These are phyloP conservation scores for Isoetes taiwanensis DNA, from an alignment of 75 land plant genomes.

Conservation along the genomic window DNA sequence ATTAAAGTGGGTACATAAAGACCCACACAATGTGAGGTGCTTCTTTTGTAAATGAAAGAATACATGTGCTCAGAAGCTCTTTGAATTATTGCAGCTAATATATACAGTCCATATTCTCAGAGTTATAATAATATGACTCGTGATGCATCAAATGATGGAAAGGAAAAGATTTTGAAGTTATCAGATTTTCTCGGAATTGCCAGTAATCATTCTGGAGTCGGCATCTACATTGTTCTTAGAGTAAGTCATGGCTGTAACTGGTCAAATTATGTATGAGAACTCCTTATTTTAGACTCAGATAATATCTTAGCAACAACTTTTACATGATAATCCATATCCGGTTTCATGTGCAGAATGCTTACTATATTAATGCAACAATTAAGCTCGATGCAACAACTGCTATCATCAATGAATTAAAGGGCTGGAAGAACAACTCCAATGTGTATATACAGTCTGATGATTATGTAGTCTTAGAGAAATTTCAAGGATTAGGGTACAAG, in stretches of 20 bases:
- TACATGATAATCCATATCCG: not conserved
- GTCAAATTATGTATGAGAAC: too few relatives aligned
- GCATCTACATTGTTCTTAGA: slow-evolving; percentile 55
- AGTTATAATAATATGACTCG: slow-evolving; percentile 15
- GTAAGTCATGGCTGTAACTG: slow-evolving; percentile 27
- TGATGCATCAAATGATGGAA: slow-evolving; percentile 40
- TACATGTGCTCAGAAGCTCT: not conserved
- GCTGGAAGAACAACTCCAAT: slow-evolving; percentile 31
- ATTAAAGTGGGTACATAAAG: not conserved
- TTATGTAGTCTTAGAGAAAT: slow-evolving; percentile 37
- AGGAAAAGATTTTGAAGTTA: slow-evolving; percentile 43
- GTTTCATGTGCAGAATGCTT: slow-evolving; percentile 35
- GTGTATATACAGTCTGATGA: slow-evolving; percentile 49
- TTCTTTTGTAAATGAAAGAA: not conserved
- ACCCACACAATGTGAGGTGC: not conserved
- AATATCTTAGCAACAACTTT: not conserved
- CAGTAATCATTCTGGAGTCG: slow-evolving; percentile 42
- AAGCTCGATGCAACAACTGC: slow-evolving; percentile 32
- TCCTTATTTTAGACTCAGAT: not conserved
- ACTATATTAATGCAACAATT: slow-evolving; percentile 25
- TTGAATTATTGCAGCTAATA: slow-evolving; percentile 23
- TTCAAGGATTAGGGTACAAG: slow-evolving; percentile 11
- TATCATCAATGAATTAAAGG: slow-evolving; percentile 32
- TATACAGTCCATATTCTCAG: slow-evolving; percentile 26
- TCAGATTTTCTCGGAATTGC: slow-evolving; percentile 54